These are phyloP conservation scores for Cystobasidiaceae sp. DNA, from an alignment of 1,284 basidiomycete genomes.

Conservation along the genomic window DNA sequence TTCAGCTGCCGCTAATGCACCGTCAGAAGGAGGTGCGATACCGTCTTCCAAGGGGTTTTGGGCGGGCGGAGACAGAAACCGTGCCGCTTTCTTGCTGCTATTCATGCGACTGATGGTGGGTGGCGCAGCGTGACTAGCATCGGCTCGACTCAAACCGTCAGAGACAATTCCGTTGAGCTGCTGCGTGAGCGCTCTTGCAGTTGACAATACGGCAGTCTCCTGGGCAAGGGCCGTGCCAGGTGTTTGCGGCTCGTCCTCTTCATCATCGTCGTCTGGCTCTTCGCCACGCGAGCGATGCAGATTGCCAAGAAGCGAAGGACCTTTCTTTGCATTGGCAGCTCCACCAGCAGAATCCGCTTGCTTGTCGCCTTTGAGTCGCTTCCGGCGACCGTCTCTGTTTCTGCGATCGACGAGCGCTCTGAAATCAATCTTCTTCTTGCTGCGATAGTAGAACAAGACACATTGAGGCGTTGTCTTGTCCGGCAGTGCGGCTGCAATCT, in stretches of 20 bases:
- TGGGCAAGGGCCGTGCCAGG: constrained; percentile 28
- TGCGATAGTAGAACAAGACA: constrained; percentile 88
- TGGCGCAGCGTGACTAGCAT: not conserved
- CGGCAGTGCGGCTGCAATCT: constrained; percentile 70
- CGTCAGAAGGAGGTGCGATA: constrained; percentile 38
- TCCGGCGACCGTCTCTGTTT: constrained; percentile 42
- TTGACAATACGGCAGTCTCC: constrained; percentile 16
- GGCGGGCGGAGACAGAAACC: constrained; percentile 4
- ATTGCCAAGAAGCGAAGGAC: constrained; percentile 45
- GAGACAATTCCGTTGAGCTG: constrained; percentile 7
- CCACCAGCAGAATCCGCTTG: constrained; percentile 39
- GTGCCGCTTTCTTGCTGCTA: constrained; percentile 24
- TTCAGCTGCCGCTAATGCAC: constrained; percentile 47
- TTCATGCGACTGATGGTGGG: not conserved
- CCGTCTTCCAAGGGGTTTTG: constrained; percentile 13
- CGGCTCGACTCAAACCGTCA: not conserved
- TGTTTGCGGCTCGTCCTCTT: constrained; percentile 39
- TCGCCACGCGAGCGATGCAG: constrained; percentile 36
- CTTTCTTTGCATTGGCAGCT: constrained; percentile 38
- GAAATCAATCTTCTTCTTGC: constrained; percentile 89
- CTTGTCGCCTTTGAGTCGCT: constrained; percentile 45
- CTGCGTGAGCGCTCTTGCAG: constrained; percentile 18
- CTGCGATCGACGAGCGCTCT: constrained; percentile 55
- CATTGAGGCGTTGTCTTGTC: constrained; percentile 86
- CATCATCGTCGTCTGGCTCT: constrained; percentile 43